A percentile compares a stretch with the other conserved stretches of the same genome.
Conservation (phyloP, 169 alveolate species). For the Haemoproteus tartakovskyi region DNA sequence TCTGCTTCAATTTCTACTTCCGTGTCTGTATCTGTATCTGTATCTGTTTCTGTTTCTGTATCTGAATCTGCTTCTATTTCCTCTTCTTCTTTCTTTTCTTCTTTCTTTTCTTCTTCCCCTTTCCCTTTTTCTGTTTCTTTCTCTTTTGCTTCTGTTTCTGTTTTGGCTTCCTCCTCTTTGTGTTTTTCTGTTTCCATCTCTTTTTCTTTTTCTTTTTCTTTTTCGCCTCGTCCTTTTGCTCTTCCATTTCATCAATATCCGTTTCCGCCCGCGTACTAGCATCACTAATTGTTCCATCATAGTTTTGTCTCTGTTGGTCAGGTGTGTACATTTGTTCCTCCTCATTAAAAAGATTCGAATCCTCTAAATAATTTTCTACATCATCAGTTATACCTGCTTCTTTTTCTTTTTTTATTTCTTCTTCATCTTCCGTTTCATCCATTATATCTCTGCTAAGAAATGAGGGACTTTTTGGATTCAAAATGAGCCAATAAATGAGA, state of each 20-base stretch:
- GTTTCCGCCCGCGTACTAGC: too few species aligned
- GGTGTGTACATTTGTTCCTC: too few species aligned
- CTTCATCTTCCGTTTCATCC: background rate
- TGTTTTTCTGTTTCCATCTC: slow-evolving; percentile 3
- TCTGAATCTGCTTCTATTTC: background rate
- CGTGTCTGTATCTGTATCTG: too few species aligned
- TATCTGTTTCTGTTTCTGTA: background rate
- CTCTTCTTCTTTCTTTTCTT: background rate
- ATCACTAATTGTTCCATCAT: too few species aligned
- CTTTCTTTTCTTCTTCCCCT: background rate
- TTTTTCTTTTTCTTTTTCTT: too few species aligned
- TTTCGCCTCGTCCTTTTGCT: too few species aligned
- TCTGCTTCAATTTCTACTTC: too few species aligned
- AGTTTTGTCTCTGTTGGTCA: too few species aligned
- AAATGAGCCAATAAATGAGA: slow-evolving; percentile 43
- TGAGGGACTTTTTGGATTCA: slow-evolving; percentile 57
- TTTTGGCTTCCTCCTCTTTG: slow-evolving; percentile 1
- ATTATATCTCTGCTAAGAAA: background rate
- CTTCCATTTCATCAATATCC: too few species aligned
- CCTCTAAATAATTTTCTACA: too few species aligned
- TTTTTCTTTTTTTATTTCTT: slow-evolving; percentile 4
- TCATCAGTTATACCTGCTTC: too few species aligned
- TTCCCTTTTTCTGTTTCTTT: background rate
- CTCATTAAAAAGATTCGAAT: too few species aligned
- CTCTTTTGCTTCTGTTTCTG: background rate